Conservation (phyloP, 441 rosid genomes). For the Pelargonium australe region DNA sequence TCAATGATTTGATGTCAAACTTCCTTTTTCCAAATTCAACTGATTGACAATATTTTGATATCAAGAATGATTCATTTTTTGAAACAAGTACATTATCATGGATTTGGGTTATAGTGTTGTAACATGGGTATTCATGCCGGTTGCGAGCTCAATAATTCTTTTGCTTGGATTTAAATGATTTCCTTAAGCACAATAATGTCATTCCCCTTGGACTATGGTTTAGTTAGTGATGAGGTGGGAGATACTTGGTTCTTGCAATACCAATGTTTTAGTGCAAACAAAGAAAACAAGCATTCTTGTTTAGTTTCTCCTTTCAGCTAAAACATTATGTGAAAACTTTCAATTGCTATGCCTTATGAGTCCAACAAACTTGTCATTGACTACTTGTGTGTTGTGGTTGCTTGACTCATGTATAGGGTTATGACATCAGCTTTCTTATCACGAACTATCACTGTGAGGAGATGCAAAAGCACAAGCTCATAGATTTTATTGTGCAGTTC, state of each 20-base stretch:
- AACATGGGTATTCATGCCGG: neutral
- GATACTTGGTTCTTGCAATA: too few relatives aligned
- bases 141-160: neutral
- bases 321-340: neutral
- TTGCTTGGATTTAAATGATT: neutral
- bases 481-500: slow-evolving; percentile 88
- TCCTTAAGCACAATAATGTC: neutral
- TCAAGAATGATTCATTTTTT: slow-evolving; percentile 1
- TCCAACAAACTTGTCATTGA: neutral
- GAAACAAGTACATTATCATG: neutral
- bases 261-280: neutral
- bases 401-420: slow-evolving; percentile 49
- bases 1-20: slow-evolving; percentile 16
- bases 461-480: slow-evolving; percentile 91
- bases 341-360: neutral
- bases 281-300: neutral
- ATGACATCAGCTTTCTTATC: slow-evolving; percentile 91
- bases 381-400: neutral
- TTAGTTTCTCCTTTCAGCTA: neutral
- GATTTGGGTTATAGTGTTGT: neutral
- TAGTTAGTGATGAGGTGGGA: too few relatives aligned
- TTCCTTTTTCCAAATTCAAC: neutral
- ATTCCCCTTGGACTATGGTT: neutral
- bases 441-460: slow-evolving; percentile 95
- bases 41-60: slow-evolving; percentile 3